These are phyloP conservation scores for Auriculariales sp. DNA, from an alignment of 768 basidiomycete genomes.

Conservation along the genomic window DNA sequence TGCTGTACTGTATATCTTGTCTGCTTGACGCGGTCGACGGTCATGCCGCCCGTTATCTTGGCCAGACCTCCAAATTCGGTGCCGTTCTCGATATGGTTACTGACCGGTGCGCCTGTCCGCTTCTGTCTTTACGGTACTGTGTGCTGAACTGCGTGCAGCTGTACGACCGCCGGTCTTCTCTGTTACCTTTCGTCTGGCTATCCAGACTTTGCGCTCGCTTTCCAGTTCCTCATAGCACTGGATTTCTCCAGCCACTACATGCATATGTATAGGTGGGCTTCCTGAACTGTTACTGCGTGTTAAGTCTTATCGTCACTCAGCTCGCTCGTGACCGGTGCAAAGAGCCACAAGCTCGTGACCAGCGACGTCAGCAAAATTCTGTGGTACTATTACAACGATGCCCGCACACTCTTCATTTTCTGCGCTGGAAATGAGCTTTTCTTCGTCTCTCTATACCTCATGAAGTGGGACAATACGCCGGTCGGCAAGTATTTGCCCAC, in stretches of 20 bases:
- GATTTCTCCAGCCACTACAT: slow-evolving; percentile 99
- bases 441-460: slow-evolving; percentile 88
- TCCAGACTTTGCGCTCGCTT: slow-evolving; percentile 66
- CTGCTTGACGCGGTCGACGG: slow-evolving; percentile 94
- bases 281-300: slow-evolving; percentile 6
- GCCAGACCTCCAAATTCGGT: slow-evolving; percentile 92
- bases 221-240: slow-evolving; percentile 91
- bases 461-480: slow-evolving; percentile 67
- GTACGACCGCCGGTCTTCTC: slow-evolving; percentile 88
- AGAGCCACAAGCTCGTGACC: slow-evolving; percentile 84
- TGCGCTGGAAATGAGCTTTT: slow-evolving; percentile 94
- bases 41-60: slow-evolving; percentile 73
- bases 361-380: slow-evolving; percentile 88
- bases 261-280: slow-evolving; percentile 93
- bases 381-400: slow-evolving; percentile 87
- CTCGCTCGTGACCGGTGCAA: slow-evolving; percentile 86
- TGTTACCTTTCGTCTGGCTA: slow-evolving; percentile 89
- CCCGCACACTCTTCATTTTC: slow-evolving; percentile 79
- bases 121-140: not conserved
- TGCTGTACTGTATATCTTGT: slow-evolving; percentile 81
- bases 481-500: slow-evolving; percentile 30
- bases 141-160: slow-evolving; percentile 34
- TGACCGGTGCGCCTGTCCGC: slow-evolving; percentile 53
- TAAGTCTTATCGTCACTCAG: slow-evolving; percentile 23
- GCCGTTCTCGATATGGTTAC: slow-evolving; percentile 99